These are phyloP conservation scores for Kazachstania viticola DNA, from an alignment of 805 yeast genomes.

Conservation along the genomic window DNA sequence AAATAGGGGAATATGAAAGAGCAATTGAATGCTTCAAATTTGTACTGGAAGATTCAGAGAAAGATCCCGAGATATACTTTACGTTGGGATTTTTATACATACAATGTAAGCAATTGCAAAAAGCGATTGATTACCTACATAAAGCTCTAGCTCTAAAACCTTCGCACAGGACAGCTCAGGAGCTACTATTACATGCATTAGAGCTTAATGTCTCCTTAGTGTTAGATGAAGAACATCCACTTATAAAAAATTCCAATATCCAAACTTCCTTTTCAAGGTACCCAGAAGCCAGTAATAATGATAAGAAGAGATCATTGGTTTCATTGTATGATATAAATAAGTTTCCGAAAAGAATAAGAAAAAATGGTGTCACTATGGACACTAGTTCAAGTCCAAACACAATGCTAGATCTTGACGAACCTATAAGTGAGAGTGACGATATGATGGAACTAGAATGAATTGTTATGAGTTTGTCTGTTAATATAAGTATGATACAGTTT, in stretches of 20 bases:
- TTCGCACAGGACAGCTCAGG: slow-evolving; percentile 74
- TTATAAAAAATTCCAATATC: slow-evolving; percentile 12
- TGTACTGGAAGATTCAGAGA: slow-evolving; percentile 57
- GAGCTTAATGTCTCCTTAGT: slow-evolving; percentile 37
- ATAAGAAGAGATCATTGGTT: slow-evolving; percentile 3
- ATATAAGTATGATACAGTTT: not conserved
- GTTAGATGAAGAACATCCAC: slow-evolving; percentile 23
- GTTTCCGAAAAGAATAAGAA: slow-evolving; percentile 2
- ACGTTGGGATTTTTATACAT: slow-evolving; percentile 78
- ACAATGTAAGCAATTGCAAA: slow-evolving; percentile 48
- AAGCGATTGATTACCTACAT: slow-evolving; percentile 70
- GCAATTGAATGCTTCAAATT: slow-evolving; percentile 68
- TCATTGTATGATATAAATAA: slow-evolving; percentile 2
- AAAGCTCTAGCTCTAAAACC: slow-evolving; percentile 71
- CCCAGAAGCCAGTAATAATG: not conserved
- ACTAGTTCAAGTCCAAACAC: not conserved
- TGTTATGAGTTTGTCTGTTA: not conserved
- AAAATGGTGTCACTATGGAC: not conserved
- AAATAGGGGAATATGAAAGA: slow-evolving; percentile 46
- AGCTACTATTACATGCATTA: slow-evolving; percentile 67
- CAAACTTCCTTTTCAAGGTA: slow-evolving; percentile 1
- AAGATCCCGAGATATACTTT: slow-evolving; percentile 64
- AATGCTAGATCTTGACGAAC: not conserved
- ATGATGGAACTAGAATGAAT: slow-evolving; percentile 8
- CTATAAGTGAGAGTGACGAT: slow-evolving; percentile 3